Conservation (phyloP, 1,284 basidiomycete genomes). For the Fomes fomentarius region DNA sequence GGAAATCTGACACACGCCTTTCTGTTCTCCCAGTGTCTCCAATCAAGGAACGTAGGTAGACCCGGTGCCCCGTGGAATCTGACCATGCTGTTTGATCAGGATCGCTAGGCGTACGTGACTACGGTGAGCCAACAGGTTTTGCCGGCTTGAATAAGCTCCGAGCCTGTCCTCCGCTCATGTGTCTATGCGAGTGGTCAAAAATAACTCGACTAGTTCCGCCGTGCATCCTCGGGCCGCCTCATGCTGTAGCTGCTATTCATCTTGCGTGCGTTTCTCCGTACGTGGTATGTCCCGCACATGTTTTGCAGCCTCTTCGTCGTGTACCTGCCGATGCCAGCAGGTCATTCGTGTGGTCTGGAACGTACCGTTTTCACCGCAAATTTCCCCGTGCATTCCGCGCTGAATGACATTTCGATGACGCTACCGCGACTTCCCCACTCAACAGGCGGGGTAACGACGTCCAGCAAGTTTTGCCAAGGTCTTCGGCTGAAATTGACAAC, state of each 20-base stretch:
- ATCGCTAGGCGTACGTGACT: too few species aligned
- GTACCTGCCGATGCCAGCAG: neutral
- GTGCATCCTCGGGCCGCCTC: neutral
- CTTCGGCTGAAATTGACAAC: neutral
- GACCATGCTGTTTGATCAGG: neutral
- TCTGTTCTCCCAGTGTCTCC: too few species aligned
- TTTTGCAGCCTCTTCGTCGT: neutral
- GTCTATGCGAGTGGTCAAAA: neutral
- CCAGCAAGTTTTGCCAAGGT: neutral
- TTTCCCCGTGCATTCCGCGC: conserved; percentile 14
- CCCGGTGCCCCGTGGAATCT: too few species aligned
- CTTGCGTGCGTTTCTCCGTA: conserved; percentile 3
- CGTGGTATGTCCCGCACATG: neutral
- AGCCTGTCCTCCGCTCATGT: conserved; percentile 1
- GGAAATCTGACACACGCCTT: too few species aligned
- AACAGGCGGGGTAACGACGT: neutral
- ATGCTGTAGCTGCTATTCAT: neutral
- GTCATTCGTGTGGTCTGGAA: neutral
- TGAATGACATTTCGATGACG: neutral
- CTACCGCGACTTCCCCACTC: neutral
- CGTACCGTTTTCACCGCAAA: neutral
- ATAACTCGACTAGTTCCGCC: neutral
- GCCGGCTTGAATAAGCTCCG: neutral
- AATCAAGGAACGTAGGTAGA: too few species aligned
- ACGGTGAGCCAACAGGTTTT: neutral